A percentile compares a stretch with the other conserved stretches of the same genome.
Evolutionary conservation across 495 filamentous ascomycete genomes (phyloP).

Genomic region (Tuber microsphaerosporum): DNA sequence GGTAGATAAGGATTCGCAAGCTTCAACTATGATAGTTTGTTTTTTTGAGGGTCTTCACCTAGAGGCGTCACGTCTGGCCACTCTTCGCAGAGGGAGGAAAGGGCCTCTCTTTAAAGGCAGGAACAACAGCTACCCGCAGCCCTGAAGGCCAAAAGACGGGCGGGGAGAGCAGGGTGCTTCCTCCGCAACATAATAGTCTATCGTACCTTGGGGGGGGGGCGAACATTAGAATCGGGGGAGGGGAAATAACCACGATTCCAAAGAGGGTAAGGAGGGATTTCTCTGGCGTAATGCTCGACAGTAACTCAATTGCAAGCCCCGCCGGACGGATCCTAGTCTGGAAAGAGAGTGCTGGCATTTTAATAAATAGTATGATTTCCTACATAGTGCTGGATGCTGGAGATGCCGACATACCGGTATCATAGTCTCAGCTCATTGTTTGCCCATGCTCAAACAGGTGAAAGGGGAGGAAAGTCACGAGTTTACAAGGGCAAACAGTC

Average conservation of each 20-base stretch:
- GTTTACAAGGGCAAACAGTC: not conserved
- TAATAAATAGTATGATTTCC: not conserved
- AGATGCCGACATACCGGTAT: not conserved
- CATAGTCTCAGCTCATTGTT: not conserved
- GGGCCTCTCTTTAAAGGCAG: not conserved
- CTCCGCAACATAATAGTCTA: not conserved
- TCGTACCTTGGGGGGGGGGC: not conserved
- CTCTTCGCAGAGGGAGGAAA: not conserved
- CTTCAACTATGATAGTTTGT: not conserved
- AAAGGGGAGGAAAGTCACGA: not conserved
- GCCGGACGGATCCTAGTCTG: conserved; percentile 3
- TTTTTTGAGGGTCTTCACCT: not conserved
- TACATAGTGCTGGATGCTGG: not conserved
- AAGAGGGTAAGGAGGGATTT: conserved; percentile 20
- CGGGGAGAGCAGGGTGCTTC: not conserved
- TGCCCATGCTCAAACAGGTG: not conserved
- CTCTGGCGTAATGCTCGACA: conserved; percentile 32
- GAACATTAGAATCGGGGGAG: not conserved
- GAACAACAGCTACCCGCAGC: not conserved
- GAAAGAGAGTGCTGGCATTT: not conserved
- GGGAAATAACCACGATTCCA: not conserved
- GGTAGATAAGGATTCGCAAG: not conserved
- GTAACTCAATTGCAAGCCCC: conserved; percentile 26
- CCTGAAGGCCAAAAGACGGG: not conserved
- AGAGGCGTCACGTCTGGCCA: not conserved